Base-by-base conservation (phyloP, 2,329 filamentous ascomycete species). In the Alternaria sp. region DNA sequence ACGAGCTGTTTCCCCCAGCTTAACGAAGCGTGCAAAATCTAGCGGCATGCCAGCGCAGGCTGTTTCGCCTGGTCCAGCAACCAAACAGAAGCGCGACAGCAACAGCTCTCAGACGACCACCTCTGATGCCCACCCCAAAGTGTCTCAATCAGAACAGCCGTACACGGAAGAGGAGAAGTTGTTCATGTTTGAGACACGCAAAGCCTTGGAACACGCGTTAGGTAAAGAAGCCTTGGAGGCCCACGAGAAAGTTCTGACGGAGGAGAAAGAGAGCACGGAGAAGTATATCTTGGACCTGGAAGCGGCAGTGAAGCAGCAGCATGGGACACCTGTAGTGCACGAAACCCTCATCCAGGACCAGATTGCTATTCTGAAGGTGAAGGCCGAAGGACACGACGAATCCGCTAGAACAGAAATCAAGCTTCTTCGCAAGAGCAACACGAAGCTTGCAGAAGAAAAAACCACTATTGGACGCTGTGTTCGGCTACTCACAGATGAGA, bases 201-300 rank as follows among this genome's bases (percentile, higher is more conserved):
- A 48, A 2, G 50, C 43, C 5, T 32, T 59, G 14, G 56, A 59
- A 28, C 41, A 46, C 8, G 56, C 50, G 2, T 30, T 59, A 12
- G 56, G 56, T n/a, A 54, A 59, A 20, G 50, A 46, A 25, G 25
- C 27, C 5, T 36, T 54, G 38, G 41, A 54, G 20, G 34, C 40
- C 2, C 56, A 54, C 16, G 56, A 48, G 27, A 30, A 30, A 20
- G 20, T 54, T 10, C 34, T 59, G 14, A 8, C 34, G 0, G 27
- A 54, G 5, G 49, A 58, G 25, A 53, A 54, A 38, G 18, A 58
- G 50, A 20, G 34, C 32, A 48, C 41, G 16, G 30, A 58, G 38
- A 32, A 48, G 32, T 58, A 58, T 20, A 58, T 58, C 25, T 32
- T 41, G 10, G 22, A 54, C 14, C 32, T 58, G 5, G 49, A 58